A percentile compares a stretch with the other conserved stretches of the same genome.
Conservation (phyloP, 306 rosid species). For the Gastrolobium bilobum region DNA sequence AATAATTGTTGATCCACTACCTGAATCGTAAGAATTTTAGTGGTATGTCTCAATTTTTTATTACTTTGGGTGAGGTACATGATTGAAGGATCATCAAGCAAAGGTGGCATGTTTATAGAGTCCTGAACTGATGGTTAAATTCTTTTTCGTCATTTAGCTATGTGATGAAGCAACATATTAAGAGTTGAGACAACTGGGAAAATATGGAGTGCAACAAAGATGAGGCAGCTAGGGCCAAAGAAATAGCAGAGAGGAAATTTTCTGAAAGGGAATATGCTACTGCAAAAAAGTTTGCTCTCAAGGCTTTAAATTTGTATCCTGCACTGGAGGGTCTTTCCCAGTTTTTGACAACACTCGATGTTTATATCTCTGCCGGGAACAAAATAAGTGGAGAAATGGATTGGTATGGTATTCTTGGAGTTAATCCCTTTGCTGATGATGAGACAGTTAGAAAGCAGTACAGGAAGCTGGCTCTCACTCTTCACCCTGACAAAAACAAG, state of each 20-base stretch:
- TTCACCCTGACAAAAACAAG: slow-evolving; percentile 90
- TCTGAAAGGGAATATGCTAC: slow-evolving; percentile 63
- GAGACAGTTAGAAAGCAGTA: slow-evolving; percentile 73
- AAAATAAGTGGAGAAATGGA: slow-evolving; percentile 76
- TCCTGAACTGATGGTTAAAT: slow-evolving; percentile 31
- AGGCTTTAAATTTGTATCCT: slow-evolving; percentile 77
- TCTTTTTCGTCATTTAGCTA: slow-evolving; percentile 24
- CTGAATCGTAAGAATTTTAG: slow-evolving; percentile 1
- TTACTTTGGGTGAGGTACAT: slow-evolving; percentile 40
- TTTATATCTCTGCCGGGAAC: slow-evolving; percentile 69
- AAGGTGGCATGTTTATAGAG: slow-evolving; percentile 40
- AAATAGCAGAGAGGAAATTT: slow-evolving; percentile 78
- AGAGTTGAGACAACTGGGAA: slow-evolving; percentile 32
- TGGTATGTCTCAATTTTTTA: slow-evolving; percentile 14
- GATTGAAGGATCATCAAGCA: slow-evolving; percentile 23
- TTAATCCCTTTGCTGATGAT: slow-evolving; percentile 62
- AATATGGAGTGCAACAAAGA: slow-evolving; percentile 82
- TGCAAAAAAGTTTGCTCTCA: slow-evolving; percentile 75
- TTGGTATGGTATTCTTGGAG: slow-evolving; percentile 83
- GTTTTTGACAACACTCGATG: slow-evolving; percentile 70
- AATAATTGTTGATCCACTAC: slow-evolving; percentile 3
- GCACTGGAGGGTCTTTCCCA: slow-evolving; percentile 76
- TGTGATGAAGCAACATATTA: slow-evolving; percentile 33
- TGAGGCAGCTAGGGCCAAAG: slow-evolving; percentile 84
- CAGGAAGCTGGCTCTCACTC: slow-evolving; percentile 69